A percentile compares a stretch with the other conserved stretches of the same genome.
phyloP scores from a whole-genome alignment of 345 rosid genomes.

The Populus deltoides region DNA sequence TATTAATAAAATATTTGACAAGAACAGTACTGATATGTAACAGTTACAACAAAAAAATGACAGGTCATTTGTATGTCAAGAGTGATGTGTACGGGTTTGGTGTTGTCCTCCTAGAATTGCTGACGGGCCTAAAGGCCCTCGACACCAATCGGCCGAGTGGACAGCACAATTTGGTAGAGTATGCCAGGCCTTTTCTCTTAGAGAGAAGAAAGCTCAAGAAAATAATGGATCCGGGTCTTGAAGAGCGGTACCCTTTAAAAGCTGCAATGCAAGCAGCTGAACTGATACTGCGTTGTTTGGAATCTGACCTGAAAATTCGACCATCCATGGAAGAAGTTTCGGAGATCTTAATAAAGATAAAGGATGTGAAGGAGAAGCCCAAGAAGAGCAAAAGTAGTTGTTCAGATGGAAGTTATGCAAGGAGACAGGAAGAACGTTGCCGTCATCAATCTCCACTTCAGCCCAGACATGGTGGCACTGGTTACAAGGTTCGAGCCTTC shows the following conservation, averaged over 20 bases:
- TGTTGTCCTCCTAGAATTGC: conserved; percentile 65
- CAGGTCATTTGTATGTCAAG: conserved; percentile 76
- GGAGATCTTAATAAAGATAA: conserved; percentile 34
- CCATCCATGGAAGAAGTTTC: conserved; percentile 72
- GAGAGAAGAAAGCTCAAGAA: conserved; percentile 53
- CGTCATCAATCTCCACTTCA: conserved; percentile 1
- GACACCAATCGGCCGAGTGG: conserved; percentile 52
- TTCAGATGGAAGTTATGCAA: neutral
- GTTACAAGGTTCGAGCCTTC: neutral
- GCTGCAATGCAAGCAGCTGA: conserved; percentile 47
- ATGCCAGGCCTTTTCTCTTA: conserved; percentile 47
- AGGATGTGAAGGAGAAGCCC: conserved; percentile 32
- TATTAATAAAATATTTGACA: neutral
- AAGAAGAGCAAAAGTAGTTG: conserved; percentile 21
- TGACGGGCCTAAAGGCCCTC: conserved; percentile 63
- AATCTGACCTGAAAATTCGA: conserved; percentile 57
- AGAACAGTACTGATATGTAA: neutral
- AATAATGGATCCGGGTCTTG: conserved; percentile 69
- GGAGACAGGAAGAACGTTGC: neutral
- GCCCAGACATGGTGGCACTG: conserved; percentile 6
- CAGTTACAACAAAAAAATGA: neutral
- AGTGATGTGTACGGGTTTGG: conserved; percentile 93
- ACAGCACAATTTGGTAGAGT: conserved; percentile 53
- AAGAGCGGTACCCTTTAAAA: conserved; percentile 43
- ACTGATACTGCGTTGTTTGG: conserved; percentile 50